Evolutionary conservation across 1,284 basidiomycete species (phyloP).

Genomic region (Cutaneotrichosporon sp.): DNA sequence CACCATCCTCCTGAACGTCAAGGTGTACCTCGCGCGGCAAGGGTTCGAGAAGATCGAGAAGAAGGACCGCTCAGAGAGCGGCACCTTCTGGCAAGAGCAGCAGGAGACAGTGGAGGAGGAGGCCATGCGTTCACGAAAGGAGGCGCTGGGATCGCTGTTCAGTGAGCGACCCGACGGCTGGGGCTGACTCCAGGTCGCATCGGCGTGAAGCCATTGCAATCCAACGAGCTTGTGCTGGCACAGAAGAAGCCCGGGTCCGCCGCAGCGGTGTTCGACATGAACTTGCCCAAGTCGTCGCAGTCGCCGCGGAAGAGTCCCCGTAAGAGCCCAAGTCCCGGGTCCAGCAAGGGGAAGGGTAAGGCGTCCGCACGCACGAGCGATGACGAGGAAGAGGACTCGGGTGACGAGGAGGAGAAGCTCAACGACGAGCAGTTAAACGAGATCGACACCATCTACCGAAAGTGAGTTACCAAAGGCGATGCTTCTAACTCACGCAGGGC

Average conservation of each 20-base stretch:
- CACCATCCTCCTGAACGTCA: conserved; percentile 51
- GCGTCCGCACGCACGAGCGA: conserved; percentile 37
- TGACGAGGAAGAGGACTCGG: conserved; percentile 60
- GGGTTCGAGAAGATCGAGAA: conserved; percentile 46
- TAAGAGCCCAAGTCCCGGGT: conserved; percentile 34
- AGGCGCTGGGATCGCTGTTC: conserved; percentile 48
- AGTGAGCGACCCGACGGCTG: conserved; percentile 28
- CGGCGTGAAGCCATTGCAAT: conserved; percentile 47
- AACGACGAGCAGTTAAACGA: conserved; percentile 65
- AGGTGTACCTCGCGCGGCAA: conserved; percentile 46
- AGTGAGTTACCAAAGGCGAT: conserved; percentile 56
- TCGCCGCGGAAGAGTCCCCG: conserved; percentile 23
- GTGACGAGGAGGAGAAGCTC: conserved; percentile 65
- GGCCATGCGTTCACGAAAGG: conserved; percentile 51
- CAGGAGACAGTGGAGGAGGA: conserved; percentile 51
- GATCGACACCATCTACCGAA: conserved; percentile 75
- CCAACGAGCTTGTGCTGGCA: conserved; percentile 46
- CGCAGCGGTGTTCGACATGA: conserved; percentile 39
- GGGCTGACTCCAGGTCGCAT: conserved; percentile 42
- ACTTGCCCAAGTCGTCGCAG: conserved; percentile 21
- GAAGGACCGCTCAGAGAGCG: conserved; percentile 29
- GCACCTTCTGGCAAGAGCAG: conserved; percentile 52
- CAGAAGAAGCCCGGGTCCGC: conserved; percentile 46
- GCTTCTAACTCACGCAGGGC: conserved; percentile 62
- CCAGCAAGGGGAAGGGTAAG: conserved; percentile 37